These are phyloP conservation scores for Solanum hybrid DNA, from an alignment of 305 asterid species.

Conservation along the genomic window DNA sequence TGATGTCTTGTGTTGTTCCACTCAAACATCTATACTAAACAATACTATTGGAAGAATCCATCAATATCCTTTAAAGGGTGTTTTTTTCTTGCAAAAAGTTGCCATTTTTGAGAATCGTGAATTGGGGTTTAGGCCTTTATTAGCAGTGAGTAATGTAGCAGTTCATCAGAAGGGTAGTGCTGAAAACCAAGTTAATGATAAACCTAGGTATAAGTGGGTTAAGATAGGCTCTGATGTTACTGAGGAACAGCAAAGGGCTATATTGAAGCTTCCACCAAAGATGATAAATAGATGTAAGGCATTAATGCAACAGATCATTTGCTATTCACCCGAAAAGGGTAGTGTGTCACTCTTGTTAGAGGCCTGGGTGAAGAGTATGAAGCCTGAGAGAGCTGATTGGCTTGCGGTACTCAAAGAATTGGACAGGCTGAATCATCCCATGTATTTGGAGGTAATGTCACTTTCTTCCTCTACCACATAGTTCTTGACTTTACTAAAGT, in stretches of 20 bases:
- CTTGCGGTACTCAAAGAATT: conserved; percentile 68
- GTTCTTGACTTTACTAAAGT: neutral
- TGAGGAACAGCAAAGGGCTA: conserved; percentile 47
- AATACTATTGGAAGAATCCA: neutral
- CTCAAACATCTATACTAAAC: neutral
- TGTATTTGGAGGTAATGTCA: conserved; percentile 51
- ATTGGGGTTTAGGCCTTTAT: conserved; percentile 5
- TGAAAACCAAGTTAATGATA: conserved; percentile 21
- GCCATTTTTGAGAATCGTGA: neutral
- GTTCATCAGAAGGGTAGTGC: conserved; percentile 10
- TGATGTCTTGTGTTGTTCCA: conserved; percentile 1
- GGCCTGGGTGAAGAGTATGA: conserved; percentile 74
- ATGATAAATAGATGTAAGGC: conserved; percentile 67
- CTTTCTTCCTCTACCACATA: neutral
- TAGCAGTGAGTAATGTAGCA: conserved; percentile 13
- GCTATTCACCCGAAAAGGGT: conserved; percentile 48
- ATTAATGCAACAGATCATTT: conserved; percentile 48
- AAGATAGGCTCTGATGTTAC: conserved; percentile 25
- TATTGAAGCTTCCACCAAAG: conserved; percentile 43
- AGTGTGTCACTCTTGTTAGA: conserved; percentile 46
- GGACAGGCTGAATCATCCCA: conserved; percentile 48
- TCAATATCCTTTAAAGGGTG: neutral
- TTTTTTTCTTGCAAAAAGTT: neutral
- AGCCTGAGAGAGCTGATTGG: conserved; percentile 84
- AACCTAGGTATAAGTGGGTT: conserved; percentile 37